Conservation (phyloP, 352 stramenopile species). For the Globisporangium abappressorium region DNA sequence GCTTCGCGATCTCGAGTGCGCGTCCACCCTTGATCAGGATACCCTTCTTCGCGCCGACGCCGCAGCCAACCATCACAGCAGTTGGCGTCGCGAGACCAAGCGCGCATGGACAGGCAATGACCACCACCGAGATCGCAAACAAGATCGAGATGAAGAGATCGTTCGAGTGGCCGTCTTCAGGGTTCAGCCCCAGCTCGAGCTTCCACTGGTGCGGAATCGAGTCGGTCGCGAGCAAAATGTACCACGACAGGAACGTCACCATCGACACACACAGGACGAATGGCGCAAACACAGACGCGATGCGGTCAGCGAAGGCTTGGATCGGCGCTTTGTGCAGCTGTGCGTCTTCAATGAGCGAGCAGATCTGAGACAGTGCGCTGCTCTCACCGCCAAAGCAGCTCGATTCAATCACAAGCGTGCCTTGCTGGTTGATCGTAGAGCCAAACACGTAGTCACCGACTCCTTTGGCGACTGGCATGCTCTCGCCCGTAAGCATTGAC, state of each 20-base stretch:
- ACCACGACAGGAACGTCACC: constrained; percentile 63
- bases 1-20: constrained; percentile 74
- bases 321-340: constrained; percentile 88
- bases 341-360: constrained; percentile 83
- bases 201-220: constrained; percentile 53
- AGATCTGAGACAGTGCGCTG: constrained; percentile 71
- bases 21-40: constrained; percentile 88
- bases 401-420: constrained; percentile 82
- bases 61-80: constrained; percentile 87
- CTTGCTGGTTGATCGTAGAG: constrained; percentile 81
- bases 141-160: constrained; percentile 73
- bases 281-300: constrained; percentile 64
- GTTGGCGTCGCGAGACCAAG: constrained; percentile 82
- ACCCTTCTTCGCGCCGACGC: constrained; percentile 81
- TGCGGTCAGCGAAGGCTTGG: constrained; percentile 77
- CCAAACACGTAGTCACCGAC: constrained; percentile 80
- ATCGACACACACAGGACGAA: constrained; percentile 61
- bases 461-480: constrained; percentile 83
- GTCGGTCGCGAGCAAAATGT: constrained; percentile 44
- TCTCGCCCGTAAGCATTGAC: constrained; percentile 85
- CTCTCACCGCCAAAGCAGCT: constrained; percentile 71
- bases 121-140: constrained; percentile 86
- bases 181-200: constrained; percentile 43
- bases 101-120: constrained; percentile 87
- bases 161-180: constrained; percentile 51